Percentiles rank a stretch among this genome's conserved stretches.
Evolutionary conservation across 2,329 filamentous ascomycete genomes (phyloP).

Genomic region (Purpureocillium lavendulum): DNA sequence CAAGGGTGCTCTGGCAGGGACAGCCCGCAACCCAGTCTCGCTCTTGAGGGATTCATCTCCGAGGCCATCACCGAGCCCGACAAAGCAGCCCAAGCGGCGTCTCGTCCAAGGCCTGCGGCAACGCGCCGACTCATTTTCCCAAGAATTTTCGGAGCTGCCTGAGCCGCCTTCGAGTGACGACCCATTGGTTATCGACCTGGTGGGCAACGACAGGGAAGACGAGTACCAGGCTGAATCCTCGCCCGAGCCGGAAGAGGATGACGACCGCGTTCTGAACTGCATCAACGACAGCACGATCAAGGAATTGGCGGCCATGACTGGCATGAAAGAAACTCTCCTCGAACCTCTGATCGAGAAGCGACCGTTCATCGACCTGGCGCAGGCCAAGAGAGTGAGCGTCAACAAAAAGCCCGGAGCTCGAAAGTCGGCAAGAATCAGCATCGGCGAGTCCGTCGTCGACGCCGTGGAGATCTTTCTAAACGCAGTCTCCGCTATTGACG

Average conservation of each 20-base stretch:
- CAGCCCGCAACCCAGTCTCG: slow-evolving; percentile 5
- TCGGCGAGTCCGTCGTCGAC: slow-evolving; percentile 45
- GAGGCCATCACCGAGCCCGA: slow-evolving; percentile 17
- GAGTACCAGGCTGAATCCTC: slow-evolving; percentile 26
- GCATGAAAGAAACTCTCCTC: slow-evolving; percentile 61
- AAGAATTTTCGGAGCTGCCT: slow-evolving; percentile 3
- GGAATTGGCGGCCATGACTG: slow-evolving; percentile 76
- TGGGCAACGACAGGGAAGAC: slow-evolving; percentile 33
- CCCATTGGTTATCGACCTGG: slow-evolving; percentile 23
- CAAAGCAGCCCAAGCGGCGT: slow-evolving; percentile 21
- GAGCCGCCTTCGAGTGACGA: slow-evolving; percentile 23
- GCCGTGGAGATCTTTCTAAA: slow-evolving; percentile 62
- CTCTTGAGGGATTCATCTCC: slow-evolving; percentile 11
- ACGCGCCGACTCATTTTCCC: slow-evolving; percentile 15
- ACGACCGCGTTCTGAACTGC: slow-evolving; percentile 57
- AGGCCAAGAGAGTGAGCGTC: slow-evolving; percentile 57
- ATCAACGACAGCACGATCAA: slow-evolving; percentile 72
- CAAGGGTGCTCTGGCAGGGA: slow-evolving; percentile 18
- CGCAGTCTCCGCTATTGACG: slow-evolving; percentile 76
- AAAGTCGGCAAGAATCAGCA: slow-evolving; percentile 35
- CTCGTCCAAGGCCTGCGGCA: slow-evolving; percentile 27
- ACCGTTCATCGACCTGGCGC: slow-evolving; percentile 61
- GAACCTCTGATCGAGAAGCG: slow-evolving; percentile 62
- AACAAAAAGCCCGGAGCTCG: slow-evolving; percentile 37
- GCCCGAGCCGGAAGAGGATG: slow-evolving; percentile 21